Evolutionary conservation across 768 basidiomycete species (phyloP), one percentile per base, ranked within the genome.

Genomic region (Phlebiopsis flavidoalba): DNA sequence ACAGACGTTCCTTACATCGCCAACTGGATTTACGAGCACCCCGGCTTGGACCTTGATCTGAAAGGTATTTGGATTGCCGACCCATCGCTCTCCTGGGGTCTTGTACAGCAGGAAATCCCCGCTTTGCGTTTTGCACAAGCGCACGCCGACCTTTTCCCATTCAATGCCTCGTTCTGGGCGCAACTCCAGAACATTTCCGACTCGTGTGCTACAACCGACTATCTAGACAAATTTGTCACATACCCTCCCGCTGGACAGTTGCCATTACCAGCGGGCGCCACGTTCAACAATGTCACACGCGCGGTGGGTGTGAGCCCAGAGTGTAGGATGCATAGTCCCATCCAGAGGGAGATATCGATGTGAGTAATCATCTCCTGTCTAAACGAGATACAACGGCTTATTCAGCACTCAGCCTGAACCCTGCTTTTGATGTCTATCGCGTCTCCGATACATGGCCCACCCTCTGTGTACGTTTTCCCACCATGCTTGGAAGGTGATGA

Each of bases 1-100:
- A 0, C 52, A 89, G 88, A 90, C 66, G 85, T 88, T 57, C 65
- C 63, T 84, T 88, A 91, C 66, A 86, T 88, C 58, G 88, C 88
- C 4, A 83, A 89, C 71, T 86, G 77, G 65, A 85, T 90, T 46
- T 88, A 86, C 65, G 78, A 80, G 45, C 74, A 89, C 52, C 81
- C 85, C 0, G 70, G 64, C 0, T 70, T 89, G 15, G 79, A 81
- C 37, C 74, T 90, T 15, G 72, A 79, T 43, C 75, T 90, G 22
- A 80, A 86, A 68, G 88, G 57, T 35, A n/a, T 11, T 1, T 57
- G 49, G 47, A 81, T 88, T 33, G 75, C 77, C 33, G 86, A 89
- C 73, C 85, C 67, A 0, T 64, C 76, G 3, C 67, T 90, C 5
- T 84, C 84, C 1, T 88, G 83, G 79, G 76, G 79, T 36, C 78